Base-by-base conservation (phyloP, 176 grass and related monocot genomes). In the Tillandsia leiboldiana region DNA sequence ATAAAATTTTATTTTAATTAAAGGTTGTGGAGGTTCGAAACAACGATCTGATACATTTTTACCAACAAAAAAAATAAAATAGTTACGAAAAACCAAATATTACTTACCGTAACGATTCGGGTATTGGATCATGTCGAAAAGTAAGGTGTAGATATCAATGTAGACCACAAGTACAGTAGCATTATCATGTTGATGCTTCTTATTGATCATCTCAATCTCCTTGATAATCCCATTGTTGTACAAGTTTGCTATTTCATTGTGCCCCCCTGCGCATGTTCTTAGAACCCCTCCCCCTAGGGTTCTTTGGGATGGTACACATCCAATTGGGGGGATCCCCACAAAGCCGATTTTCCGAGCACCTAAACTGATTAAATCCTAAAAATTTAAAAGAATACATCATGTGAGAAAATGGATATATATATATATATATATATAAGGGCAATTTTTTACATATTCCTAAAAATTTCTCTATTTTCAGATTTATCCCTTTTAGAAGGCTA, bases 231-330 rank as follows among this genome's bases (percentile, higher is more conserved):
- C 75, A 27, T 71, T 22, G 80, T 96, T 96, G 69, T 66, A 83
- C 8, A 85, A 66, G 33, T 7, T 69, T 4, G 91, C 87, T 0
- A 88, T 15, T 73, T 88, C 57, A 73, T 91, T 96, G 74, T 88
- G 85, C 0, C 67, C 82, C n/a, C 8, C 9, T 10, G 77, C 79
- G 72, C 91, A 96, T 0, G 13, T 70, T 11, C 87, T 68, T 1
- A 20, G 12, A 12, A 74, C 1, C 0, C 91, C 87, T 0, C 91
- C 91, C 0, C 74, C 79, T 2, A 96, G 81, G 53, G 87, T 91
- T 82, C 87, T 81, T 72, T 91, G 91, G 64, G 91, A 91, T 6
- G 91, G 91, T 2, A 91, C 77, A 53, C 91, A 96, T 24, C 91
- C 91, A 68, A 91, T 91, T 24, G 91, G 87, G 10, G 91, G 91